Conservation (phyloP, 2,329 filamentous ascomycete species). For the Biscogniauxia mediterranea region DNA sequence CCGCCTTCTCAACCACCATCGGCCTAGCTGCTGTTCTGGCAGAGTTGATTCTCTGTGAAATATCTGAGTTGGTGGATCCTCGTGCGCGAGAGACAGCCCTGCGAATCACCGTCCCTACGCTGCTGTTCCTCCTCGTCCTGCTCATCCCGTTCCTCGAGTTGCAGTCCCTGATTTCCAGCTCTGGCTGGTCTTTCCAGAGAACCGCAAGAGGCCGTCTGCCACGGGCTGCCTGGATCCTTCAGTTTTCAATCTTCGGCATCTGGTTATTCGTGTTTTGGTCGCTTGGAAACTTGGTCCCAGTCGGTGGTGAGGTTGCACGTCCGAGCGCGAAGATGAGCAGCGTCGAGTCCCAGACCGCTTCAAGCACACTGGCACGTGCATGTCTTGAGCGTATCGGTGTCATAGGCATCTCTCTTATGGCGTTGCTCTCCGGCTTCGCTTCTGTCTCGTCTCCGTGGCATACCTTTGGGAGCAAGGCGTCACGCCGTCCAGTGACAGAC, state of each 20-base stretch:
- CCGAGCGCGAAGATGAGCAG: constrained; percentile 36
- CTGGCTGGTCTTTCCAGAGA: constrained; percentile 62
- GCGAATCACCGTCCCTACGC: constrained; percentile 64
- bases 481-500: constrained; percentile 63
- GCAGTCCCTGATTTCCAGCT: constrained; percentile 57
- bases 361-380: constrained; percentile 45
- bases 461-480: constrained; percentile 65
- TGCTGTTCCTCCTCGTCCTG: constrained; percentile 71
- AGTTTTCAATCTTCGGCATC: constrained; percentile 57
- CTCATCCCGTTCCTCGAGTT: constrained; percentile 79
- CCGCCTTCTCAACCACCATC: constrained; percentile 74
- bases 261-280: constrained; percentile 81
- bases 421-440: constrained; percentile 82
- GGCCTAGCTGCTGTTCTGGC: constrained; percentile 75
- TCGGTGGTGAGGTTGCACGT: constrained; percentile 42
- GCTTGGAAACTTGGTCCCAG: constrained; percentile 62
- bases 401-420: constrained; percentile 84
- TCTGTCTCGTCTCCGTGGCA: constrained; percentile 88
- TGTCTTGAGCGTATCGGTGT: constrained; percentile 73
- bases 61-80: constrained; percentile 70
- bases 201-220: constrained; percentile 56
- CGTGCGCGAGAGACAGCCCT: constrained; percentile 67
- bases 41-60: constrained; percentile 80
- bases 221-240: constrained; percentile 62
- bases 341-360: constrained; percentile 39